Conservation (phyloP, 1,284 basidiomycete genomes). For the Rhodotorula sp. region DNA sequence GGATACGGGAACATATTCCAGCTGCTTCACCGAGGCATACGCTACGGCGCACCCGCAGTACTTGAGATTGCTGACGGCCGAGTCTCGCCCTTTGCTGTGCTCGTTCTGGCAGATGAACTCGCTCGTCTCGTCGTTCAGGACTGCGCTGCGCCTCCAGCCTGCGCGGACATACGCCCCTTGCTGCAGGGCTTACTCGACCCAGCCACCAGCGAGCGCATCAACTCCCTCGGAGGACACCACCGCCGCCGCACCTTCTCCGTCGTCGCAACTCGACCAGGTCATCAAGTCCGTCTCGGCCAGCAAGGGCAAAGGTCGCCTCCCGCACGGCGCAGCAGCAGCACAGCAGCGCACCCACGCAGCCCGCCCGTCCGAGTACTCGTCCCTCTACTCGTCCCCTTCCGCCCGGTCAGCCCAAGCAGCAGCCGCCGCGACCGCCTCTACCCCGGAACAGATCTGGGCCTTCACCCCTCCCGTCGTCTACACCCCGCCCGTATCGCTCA, state of each 20-base stretch:
- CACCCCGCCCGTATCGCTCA: conserved; percentile 27
- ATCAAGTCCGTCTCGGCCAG: conserved; percentile 3
- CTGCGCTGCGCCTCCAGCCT: conserved; percentile 4
- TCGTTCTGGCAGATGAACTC: conserved; percentile 9
- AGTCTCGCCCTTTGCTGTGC: no score
- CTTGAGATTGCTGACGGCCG: no score
- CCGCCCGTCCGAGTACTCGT: conserved; percentile 3
- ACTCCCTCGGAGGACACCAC: not conserved
- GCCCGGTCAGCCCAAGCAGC: not conserved
- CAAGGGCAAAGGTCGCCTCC: not conserved
- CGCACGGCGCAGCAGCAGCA: not conserved
- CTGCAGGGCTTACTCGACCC: conserved; percentile 8
- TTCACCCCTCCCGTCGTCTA: conserved; percentile 18
- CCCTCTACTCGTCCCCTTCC: conserved; percentile 7
- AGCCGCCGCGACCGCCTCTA: not conserved
- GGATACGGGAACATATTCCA: no score
- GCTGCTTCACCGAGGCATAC: no score
- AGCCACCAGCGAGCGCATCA: not conserved
- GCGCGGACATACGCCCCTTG: not conserved
- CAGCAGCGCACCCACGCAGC: not conserved
- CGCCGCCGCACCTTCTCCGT: not conserved
- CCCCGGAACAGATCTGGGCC: conserved; percentile 26
- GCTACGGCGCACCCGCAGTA: not conserved
- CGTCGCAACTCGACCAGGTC: not conserved
- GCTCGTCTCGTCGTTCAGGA: conserved; percentile 15